Evolutionary conservation across 306 rosid species (phyloP), one percentile per base, ranked within the genome.

Genomic region (Ammopiptanthus mongolicus): DNA sequence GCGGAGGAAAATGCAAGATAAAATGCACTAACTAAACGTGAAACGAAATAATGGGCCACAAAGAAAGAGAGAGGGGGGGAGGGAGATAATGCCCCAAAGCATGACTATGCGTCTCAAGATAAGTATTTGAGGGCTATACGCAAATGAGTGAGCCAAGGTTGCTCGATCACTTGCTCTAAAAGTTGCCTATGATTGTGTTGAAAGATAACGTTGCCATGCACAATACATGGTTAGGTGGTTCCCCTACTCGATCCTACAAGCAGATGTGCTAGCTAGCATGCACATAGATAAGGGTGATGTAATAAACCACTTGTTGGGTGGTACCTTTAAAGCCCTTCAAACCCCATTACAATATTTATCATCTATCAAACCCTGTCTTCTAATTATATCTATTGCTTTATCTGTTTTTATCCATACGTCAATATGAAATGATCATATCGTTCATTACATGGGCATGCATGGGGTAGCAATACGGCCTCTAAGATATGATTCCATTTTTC

Each of bases 111-210:
- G 39, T 65, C 42, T 71, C 1, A 61, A 63, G 88, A 84, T 81
- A 81, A 84, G 83, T 39, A 78, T 81, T 74, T 44, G 75, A 85
- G 29, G 83, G 62, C 86, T 78, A 74, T 78, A 85, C 81, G 86
- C 31, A 81, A 85, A 83, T 73, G 48, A 85, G 82, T 65, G 84
- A 80, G 61, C 69, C 69, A 73, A 60, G 29, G 47, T 59, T 44
- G 15, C 15, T 44, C n/a, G n/a, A n/a, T n/a, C 50, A 44, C 50
- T 44, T 46, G 78, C 34, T 15, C 64, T 18, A 77, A 81, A 84
- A 74, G 83, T 78, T 53, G 59, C 29, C 53, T 58, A 79, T 83
- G 84, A 83, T 79, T 71, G 82, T 74, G 67, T 50, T 19, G 83
- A 64, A 56, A 81, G 81, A 84, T 78, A 74, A 56, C 37, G 21